These are phyloP conservation scores for Paramecium sonneborni DNA, from an alignment of 73 alveolate species.

Conservation along the genomic window DNA sequence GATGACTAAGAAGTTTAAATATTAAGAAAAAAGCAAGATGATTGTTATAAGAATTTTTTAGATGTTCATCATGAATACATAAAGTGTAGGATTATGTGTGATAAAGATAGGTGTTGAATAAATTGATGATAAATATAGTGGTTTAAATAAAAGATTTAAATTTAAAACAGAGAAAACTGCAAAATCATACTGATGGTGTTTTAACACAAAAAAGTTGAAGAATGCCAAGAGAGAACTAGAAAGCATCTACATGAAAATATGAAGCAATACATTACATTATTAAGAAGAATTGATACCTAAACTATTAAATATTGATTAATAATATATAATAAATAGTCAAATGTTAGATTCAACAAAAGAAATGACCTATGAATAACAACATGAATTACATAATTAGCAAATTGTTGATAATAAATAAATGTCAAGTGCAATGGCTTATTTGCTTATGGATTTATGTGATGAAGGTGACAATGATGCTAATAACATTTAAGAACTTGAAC, in stretches of 20 bases:
- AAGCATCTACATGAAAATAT: neutral
- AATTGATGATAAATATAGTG: neutral
- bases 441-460: conserved; percentile 36
- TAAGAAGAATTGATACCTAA: conserved; percentile 17
- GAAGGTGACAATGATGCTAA: conserved; percentile 53
- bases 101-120: neutral
- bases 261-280: neutral
- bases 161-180: neutral
- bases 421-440: conserved; percentile 39
- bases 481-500: conserved; percentile 11
- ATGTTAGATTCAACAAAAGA: neutral
- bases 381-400: neutral
- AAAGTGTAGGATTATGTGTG: neutral
- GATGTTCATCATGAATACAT: neutral
- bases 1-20: neutral
- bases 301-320: neutral
- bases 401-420: neutral
- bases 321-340: neutral
- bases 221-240: neutral
- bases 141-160: neutral
- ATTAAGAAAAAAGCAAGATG: neutral
- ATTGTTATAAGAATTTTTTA: neutral
- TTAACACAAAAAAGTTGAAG: neutral
- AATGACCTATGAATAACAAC: neutral
- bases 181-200: neutral